Conservation (phyloP, 345 rosid genomes). For the Lepidium sativum region DNA sequence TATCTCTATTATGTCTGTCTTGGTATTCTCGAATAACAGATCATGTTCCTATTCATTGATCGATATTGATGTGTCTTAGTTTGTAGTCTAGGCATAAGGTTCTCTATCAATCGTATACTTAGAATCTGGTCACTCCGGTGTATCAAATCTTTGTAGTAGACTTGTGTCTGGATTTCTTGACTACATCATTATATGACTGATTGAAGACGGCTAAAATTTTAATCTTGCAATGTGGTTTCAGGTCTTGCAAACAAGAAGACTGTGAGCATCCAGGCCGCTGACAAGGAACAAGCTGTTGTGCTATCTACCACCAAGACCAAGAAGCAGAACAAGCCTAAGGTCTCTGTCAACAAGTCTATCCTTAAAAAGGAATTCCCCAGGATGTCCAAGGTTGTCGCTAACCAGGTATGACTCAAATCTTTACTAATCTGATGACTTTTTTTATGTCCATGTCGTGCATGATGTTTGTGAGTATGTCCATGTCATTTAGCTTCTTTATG, state of each 20-base stretch:
- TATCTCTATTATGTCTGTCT: no score
- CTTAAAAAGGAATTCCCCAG: slow-evolving; percentile 66
- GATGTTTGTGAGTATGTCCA: neutral
- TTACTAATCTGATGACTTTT: neutral
- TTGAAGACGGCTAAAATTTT: neutral
- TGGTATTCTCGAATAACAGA: neutral
- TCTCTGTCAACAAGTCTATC: slow-evolving; percentile 52
- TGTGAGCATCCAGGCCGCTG: slow-evolving; percentile 60
- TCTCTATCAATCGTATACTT: neutral
- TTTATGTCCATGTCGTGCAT: neutral
- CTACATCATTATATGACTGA: no score
- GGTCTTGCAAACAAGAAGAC: slow-evolving; percentile 85
- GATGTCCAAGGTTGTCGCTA: slow-evolving; percentile 68
- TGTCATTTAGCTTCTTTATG: neutral
- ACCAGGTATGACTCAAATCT: slow-evolving; percentile 34
- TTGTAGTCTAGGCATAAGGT: neutral
- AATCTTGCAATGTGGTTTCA: neutral
- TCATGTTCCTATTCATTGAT: no score
- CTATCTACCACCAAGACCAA: slow-evolving; percentile 75
- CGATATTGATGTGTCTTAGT: neutral
- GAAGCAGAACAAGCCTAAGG: slow-evolving; percentile 68
- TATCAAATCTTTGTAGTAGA: neutral
- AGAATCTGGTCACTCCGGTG: neutral
- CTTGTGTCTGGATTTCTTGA: neutral
- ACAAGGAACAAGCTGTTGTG: slow-evolving; percentile 52